Conservation (phyloP, 306 rosid species). For the Amphicarpaea edgeworthii region DNA sequence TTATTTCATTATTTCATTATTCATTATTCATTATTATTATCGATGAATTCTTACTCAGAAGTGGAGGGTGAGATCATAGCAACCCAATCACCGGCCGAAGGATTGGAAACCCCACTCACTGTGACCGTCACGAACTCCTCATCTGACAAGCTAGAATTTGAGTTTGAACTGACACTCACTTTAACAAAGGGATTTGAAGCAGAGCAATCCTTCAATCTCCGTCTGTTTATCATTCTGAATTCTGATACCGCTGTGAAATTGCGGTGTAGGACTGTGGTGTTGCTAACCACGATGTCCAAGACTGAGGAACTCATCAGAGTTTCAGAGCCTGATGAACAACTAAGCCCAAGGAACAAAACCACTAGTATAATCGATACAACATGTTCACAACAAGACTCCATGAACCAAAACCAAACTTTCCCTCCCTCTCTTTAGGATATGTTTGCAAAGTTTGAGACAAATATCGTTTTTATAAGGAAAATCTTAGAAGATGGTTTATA, state of each 20-base stretch:
- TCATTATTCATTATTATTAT: too few species aligned
- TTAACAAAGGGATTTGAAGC: conserved; percentile 41
- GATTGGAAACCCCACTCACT: conserved; percentile 59
- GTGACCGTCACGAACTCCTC: conserved; percentile 67
- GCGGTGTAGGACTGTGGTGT: conserved; percentile 55
- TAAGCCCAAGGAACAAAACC: neutral
- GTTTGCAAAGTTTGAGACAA: too few species aligned
- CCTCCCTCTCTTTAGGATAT: too few species aligned
- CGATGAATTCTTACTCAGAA: conserved; percentile 79
- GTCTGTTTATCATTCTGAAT: conserved; percentile 70
- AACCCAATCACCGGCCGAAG: conserved; percentile 67
- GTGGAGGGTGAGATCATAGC: conserved; percentile 88
- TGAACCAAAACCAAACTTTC: too few species aligned
- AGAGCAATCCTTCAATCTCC: conserved; percentile 53
- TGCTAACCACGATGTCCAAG: conserved; percentile 41
- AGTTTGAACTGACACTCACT: conserved; percentile 47
- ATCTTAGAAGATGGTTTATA: too few species aligned
- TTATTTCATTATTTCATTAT: neutral
- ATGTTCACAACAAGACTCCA: too few species aligned
- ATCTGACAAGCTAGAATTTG: conserved; percentile 51
- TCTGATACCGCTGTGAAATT: conserved; percentile 75
- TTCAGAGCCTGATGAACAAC: conserved; percentile 25
- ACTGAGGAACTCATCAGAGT: neutral
- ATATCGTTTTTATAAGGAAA: too few species aligned
- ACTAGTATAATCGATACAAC: conserved; percentile 9